Percentiles rank a stretch among this genome's conserved stretches.
Evolutionary conservation across 495 filamentous ascomycete species (phyloP).

Genomic region (Xylaria sp.): DNA sequence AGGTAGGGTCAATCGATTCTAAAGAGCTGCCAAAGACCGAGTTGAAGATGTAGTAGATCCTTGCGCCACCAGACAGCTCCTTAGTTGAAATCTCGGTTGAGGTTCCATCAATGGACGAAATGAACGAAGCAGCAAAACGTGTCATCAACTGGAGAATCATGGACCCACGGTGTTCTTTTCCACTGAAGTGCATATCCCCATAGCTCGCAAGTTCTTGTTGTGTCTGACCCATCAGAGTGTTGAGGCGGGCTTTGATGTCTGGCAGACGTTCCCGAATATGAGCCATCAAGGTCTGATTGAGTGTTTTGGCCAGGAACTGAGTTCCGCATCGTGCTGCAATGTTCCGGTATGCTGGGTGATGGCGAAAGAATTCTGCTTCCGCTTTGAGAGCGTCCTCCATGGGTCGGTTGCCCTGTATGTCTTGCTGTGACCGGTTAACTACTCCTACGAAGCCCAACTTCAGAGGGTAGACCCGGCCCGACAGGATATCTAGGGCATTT

Average conservation of each 20-base stretch:
- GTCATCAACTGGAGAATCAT: slow-evolving; percentile 98
- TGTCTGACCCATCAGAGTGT: slow-evolving; percentile 98
- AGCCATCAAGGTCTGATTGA: slow-evolving; percentile 93
- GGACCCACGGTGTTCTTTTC: slow-evolving; percentile 94
- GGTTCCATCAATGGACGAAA: slow-evolving; percentile 97
- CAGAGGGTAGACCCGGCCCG: slow-evolving; percentile 92
- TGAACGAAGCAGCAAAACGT: slow-evolving; percentile 95
- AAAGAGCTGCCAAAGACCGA: slow-evolving; percentile 98
- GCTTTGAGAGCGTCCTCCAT: slow-evolving; percentile 87
- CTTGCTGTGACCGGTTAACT: slow-evolving; percentile 97
- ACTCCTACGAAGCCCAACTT: slow-evolving; percentile 99
- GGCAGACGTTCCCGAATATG: slow-evolving; percentile 96
- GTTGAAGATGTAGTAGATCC: slow-evolving; percentile 99
- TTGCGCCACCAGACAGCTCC: slow-evolving; percentile 93
- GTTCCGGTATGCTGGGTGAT: slow-evolving; percentile 96
- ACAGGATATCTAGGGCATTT: slow-evolving; percentile 96
- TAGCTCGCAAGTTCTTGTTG: slow-evolving; percentile 99
- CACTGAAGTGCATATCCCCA: slow-evolving; percentile 96
- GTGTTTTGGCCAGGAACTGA: slow-evolving; percentile 91
- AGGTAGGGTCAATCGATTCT: slow-evolving; percentile 93
- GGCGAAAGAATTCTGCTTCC: slow-evolving; percentile 94
- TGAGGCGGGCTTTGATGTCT: slow-evolving; percentile 96
- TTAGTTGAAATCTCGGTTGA: slow-evolving; percentile 99
- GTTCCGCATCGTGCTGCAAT: slow-evolving; percentile 95
- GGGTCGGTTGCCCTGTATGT: slow-evolving; percentile 94